Conservation (phyloP, 306 rosid species). For the Vigna trinervia region DNA sequence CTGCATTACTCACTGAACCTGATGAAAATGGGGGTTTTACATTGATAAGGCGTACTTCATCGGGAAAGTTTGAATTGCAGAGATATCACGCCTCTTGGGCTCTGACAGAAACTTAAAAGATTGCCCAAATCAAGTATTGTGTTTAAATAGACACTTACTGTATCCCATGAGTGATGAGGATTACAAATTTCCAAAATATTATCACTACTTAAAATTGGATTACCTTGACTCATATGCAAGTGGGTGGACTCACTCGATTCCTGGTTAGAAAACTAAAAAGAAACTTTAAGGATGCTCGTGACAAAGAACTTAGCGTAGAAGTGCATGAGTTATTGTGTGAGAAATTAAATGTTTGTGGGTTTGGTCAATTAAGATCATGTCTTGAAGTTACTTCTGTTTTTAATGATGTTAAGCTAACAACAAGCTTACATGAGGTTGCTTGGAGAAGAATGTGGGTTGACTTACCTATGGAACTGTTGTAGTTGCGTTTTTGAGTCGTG, state of each 20-base stretch:
- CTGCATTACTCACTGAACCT: no score
- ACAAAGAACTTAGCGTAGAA: constrained; percentile 45
- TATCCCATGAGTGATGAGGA: no score
- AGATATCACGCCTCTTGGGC: no score
- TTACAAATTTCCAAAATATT: no score
- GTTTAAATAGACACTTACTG: no score
- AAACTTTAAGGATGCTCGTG: constrained; percentile 4
- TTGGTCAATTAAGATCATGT: constrained; percentile 54
- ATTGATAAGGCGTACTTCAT: no score
- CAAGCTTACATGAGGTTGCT: constrained; percentile 60
- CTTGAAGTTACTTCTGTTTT: constrained; percentile 57
- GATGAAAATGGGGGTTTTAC: no score
- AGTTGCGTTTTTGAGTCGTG: constrained; percentile 59
- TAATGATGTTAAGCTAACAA: constrained; percentile 45
- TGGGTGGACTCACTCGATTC: constrained; percentile 52
- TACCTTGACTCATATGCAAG: no score
- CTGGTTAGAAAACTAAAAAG: constrained; percentile 43
- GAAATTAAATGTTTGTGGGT: constrained; percentile 63
- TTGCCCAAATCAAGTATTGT: no score
- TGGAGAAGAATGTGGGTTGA: constrained; percentile 68
- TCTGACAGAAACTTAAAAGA: no score
- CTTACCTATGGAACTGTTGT: constrained; percentile 64
- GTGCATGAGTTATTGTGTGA: constrained; percentile 64
- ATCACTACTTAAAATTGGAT: no score
- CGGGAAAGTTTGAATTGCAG: no score